Conservation (phyloP, 2,329 filamentous ascomycete genomes). For the Monosporascus sp. region DNA sequence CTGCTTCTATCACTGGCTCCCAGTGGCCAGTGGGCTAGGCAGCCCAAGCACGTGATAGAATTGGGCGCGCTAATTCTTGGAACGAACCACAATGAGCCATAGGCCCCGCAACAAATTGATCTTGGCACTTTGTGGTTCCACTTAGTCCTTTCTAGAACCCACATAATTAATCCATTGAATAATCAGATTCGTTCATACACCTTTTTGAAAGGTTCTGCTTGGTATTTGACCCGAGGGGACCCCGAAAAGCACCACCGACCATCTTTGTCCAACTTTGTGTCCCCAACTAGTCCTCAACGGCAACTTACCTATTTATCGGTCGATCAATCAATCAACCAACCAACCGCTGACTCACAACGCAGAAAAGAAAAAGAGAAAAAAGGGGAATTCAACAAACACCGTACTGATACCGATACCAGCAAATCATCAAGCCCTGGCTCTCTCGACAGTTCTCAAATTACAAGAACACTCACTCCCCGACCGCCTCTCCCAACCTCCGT, state of each 20-base stretch:
- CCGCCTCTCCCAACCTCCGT: constrained; percentile 1
- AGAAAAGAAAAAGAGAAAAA: no score
- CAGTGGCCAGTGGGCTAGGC: not conserved
- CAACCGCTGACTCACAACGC: not conserved
- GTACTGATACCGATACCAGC: no score
- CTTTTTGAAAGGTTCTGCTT: no score
- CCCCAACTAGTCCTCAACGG: no score
- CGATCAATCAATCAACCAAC: not conserved
- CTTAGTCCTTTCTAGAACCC: not conserved
- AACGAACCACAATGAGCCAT: not conserved
- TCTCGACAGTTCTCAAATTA: no score
- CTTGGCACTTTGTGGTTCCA: not conserved
- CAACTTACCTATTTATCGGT: no score
- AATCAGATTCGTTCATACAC: no score
- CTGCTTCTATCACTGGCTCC: not conserved
- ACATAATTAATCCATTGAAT: not conserved
- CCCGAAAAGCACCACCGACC: not conserved
- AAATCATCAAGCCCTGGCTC: no score
- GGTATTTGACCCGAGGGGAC: not conserved
- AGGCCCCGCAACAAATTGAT: not conserved
- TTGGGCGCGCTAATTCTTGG: not conserved
- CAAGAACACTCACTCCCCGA: not conserved
- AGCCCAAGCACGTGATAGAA: not conserved
- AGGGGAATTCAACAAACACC: no score
- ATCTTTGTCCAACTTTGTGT: no score